A percentile compares a stretch with the other conserved stretches of the same genome.
phyloP scores from a whole-genome alignment of 179 eudicot species.

The Corrigiola litoralis region DNA sequence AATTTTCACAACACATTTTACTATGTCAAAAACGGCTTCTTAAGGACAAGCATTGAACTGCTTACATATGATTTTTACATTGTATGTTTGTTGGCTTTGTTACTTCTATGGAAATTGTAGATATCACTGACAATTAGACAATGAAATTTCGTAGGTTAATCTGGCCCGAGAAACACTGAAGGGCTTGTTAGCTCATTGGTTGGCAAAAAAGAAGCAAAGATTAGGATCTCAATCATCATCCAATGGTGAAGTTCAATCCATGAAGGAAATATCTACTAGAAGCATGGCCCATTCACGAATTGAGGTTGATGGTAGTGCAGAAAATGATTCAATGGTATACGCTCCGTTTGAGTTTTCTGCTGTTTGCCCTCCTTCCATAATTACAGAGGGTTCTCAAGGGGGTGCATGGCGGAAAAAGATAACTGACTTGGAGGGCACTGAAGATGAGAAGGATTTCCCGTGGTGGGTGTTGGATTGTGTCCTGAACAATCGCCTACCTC shows the following conservation, averaged over 20 bases:
- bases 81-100: background rate
- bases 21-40: background rate
- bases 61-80: background rate
- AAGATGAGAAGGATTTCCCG: conserved; percentile 93
- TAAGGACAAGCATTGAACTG: background rate
- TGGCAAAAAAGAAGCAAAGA: conserved; percentile 67
- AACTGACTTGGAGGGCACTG: conserved; percentile 80
- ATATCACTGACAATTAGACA: background rate
- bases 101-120: background rate
- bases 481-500: conserved; percentile 83
- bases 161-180: conserved; percentile 96
- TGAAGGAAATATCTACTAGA: conserved; percentile 61
- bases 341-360: conserved; percentile 89
- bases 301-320: conserved; percentile 69
- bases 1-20: background rate
- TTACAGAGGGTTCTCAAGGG: conserved; percentile 94
- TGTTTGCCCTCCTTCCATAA: conserved; percentile 78
- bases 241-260: conserved; percentile 73
- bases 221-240: conserved; percentile 58
- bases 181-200: conserved; percentile 87
- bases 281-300: conserved; percentile 52
- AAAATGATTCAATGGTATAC: conserved; percentile 70
- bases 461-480: conserved; percentile 97
- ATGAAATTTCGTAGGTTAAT: conserved; percentile 53
- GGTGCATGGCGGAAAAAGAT: conserved; percentile 95